Base-by-base conservation (phyloP, 2,329 filamentous ascomycete genomes). In the Magnaporthiopsis poae region DNA sequence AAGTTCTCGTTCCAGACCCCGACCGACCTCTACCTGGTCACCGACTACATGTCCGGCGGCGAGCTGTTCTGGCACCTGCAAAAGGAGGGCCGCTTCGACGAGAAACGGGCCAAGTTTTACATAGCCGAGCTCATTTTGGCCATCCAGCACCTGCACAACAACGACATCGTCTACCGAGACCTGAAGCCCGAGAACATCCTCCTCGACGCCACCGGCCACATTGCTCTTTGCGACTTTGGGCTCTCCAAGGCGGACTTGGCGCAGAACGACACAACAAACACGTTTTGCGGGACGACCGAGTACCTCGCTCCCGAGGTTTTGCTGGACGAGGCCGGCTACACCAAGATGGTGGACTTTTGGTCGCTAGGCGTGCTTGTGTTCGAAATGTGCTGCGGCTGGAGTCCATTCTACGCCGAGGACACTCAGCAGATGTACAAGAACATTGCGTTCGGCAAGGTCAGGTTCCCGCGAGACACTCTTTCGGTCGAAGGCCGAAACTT, bases 351-450 rank as follows among this genome's bases (percentile, higher is more conserved):
- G 8, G 95, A 99, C 77, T 99, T 98, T 77, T 99, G 95, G 95
- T 99, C 95, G 1, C 84, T 99, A 15, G 95, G 95, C 67, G 95
- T 99, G 63, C 83, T 99, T 66, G 95, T 99, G 1, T 99, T 99
- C 73, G 95, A 99, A 78, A 99, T 99, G 95, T 99, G 95, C 81
- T 99, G 95, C 73, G 95, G 95, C 46, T 99, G 95, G 95, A 97
- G 92, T 73, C 95, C 95, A 0, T 99, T 99, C 79, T 99, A 98
- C 73, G 95, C 95, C 67, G 95, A 99, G 74, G 95, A 99, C 75
- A 99, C 95, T 0, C 95, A 99, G 78, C 95, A 99, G 77, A 99
- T 99, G 95, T 99, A 99, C 82, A 99, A 99, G 83, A 99, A 99
- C 80, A 99, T 99, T 75, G 95, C 95, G 0, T 99, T 99, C 74